Conservation (phyloP, 306 rosid genomes). For the Dicorynia guianensis region DNA sequence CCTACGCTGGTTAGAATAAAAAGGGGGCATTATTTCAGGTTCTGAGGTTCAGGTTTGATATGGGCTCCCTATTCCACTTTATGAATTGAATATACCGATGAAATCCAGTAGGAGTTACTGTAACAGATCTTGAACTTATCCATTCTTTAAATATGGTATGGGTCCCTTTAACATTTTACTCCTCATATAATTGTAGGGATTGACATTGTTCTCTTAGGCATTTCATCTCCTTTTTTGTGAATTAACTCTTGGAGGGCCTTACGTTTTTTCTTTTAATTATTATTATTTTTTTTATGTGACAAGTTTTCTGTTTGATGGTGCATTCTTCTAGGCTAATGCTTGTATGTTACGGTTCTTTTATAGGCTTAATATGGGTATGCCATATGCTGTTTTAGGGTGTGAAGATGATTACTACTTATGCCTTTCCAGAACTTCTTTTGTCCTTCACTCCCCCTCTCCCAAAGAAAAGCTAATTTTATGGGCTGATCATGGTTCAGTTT, state of each 20-base stretch:
- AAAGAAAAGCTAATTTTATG: not conserved
- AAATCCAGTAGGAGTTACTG: conserved; percentile 17
- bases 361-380: conserved; percentile 21
- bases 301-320: not conserved
- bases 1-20: not conserved
- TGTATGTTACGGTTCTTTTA: conserved; percentile 14
- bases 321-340: not conserved
- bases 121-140: not conserved
- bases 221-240: no score
- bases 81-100: conserved; percentile 16
- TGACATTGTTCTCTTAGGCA: no score
- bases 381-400: not conserved
- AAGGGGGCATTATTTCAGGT: not conserved
- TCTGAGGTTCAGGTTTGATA: conserved; percentile 1
- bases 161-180: not conserved
- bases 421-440: not conserved
- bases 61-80: conserved; percentile 7
- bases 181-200: no score
- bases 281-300: conserved; percentile 12
- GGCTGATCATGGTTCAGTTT: not conserved
- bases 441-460: conserved; percentile 14
- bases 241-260: not conserved
- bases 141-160: not conserved
- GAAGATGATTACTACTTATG: not conserved
- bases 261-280: no score